Base-by-base conservation (phyloP, 257 asterid species). In the Solanum pennellii region DNA sequence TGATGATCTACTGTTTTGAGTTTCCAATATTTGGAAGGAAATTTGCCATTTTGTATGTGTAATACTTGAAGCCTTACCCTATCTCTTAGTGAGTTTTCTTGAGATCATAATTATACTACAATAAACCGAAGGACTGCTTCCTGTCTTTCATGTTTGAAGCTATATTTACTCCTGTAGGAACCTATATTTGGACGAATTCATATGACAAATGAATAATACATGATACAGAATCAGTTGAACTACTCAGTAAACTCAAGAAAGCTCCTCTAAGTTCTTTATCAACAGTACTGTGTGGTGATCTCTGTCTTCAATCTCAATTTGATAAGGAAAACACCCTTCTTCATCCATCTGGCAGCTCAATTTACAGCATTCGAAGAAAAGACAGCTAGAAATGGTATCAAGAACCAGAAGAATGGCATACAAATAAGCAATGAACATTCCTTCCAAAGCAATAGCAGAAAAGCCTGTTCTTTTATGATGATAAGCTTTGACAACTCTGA, bases 341-440 rank as follows among this genome's bases (percentile, higher is more conserved):
- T 85, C 89, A 69, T 88, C 91, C 29, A 83, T 86, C 52, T 83
- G 62, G 83, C 21, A 3, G 9, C 82, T 89, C 37, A 14, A 45
- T 86, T 73, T 89, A 84, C 95, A 91, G 83, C 89, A 94, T 88
- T 86, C 88, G 90, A 94, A 88, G 83, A 96, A 93, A 80, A 89
- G 37, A 33, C 80, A 94, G 16, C 94, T 93, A 69, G 91, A 91
- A 35, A 95, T 69, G 3, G 98, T 94, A 52, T 96, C 98, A 52
- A 96, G 89, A 86, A 95, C 93, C 3, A 95, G 84, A 25, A 95
- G 89, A 83, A 91, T 71, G 9, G 94, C 88, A 68, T 95, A 94
- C 93, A 95, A 39, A 68, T 94, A 95, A 16, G 94, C 95, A 9
- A 95, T 82, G 56, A 94, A 59, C 86, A 91, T 27, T 3, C 94